Conservation (phyloP, 2,329 filamentous ascomycete genomes). For the Phoma herbarum region DNA sequence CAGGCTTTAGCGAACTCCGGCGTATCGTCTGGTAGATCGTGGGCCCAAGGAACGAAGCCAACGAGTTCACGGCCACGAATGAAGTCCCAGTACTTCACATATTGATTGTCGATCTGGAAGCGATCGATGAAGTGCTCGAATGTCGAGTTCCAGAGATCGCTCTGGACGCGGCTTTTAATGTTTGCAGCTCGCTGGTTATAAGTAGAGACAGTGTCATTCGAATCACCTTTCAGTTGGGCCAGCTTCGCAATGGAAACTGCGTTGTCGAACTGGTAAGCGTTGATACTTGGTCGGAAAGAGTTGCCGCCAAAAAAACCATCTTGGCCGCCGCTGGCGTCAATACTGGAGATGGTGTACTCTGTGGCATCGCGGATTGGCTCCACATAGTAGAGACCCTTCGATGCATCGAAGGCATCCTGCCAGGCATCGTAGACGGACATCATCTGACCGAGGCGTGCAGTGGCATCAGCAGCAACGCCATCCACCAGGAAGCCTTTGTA, state of each 20-base stretch:
- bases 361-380: conserved; percentile 57
- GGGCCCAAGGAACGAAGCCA: conserved; percentile 56
- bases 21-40: conserved; percentile 54
- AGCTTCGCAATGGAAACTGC: conserved; percentile 54
- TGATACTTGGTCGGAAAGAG: conserved; percentile 56
- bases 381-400: conserved; percentile 55
- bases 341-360: conserved; percentile 57
- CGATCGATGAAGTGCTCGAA: conserved; percentile 58
- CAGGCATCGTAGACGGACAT: conserved; percentile 51
- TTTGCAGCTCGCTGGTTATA: conserved; percentile 42
- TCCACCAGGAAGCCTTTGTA: conserved; percentile 56
- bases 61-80: conserved; percentile 57
- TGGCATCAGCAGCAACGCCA: conserved; percentile 47
- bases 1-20: conserved; percentile 50
- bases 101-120: conserved; percentile 51
- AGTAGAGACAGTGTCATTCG: conserved; percentile 18
- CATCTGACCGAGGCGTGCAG: conserved; percentile 49
- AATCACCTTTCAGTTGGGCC: conserved; percentile 43
- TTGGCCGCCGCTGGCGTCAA: conserved; percentile 52
- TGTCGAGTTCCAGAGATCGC: conserved; percentile 56
- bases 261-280: conserved; percentile 57
- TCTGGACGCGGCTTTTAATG: conserved; percentile 52
- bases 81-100: conserved; percentile 52
- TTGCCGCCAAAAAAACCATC: conserved; percentile 55
- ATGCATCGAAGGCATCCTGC: conserved; percentile 51